Evolutionary conservation across 2,329 filamentous ascomycete genomes (phyloP).

Genomic region (Bipolaris victoriae): DNA sequence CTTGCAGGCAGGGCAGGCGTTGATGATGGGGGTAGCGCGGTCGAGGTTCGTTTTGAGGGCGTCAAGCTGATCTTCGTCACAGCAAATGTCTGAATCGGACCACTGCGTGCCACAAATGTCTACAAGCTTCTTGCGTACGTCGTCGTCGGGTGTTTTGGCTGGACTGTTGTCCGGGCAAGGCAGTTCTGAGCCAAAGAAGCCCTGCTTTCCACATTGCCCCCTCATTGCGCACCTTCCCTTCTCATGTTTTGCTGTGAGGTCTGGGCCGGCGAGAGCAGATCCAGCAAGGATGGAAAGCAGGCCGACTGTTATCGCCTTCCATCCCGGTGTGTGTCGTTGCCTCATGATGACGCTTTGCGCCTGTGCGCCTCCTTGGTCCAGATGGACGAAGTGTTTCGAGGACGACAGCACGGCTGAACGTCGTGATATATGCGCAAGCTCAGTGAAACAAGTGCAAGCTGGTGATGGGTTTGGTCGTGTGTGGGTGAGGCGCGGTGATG

Average conservation of each 20-base stretch:
- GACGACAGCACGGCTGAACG: neutral
- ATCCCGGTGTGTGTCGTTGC: constrained; percentile 32
- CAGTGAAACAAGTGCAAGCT: neutral
- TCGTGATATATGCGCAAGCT: neutral
- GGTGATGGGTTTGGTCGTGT: constrained; percentile 3
- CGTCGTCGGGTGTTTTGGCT: constrained; percentile 74
- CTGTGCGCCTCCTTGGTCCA: constrained; percentile 14
- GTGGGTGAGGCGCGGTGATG: constrained; percentile 15
- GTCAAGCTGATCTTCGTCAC: constrained; percentile 78
- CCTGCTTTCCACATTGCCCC: constrained; percentile 88
- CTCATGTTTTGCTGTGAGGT: constrained; percentile 69
- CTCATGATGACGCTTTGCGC: constrained; percentile 25
- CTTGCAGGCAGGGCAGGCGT: constrained; percentile 94
- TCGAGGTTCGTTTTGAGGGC: constrained; percentile 83
- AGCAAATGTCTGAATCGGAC: constrained; percentile 84
- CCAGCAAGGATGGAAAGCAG: constrained; percentile 38
- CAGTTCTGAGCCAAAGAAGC: constrained; percentile 85
- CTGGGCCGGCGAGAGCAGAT: constrained; percentile 39
- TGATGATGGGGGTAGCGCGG: constrained; percentile 85
- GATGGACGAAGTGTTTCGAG: neutral
- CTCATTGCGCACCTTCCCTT: constrained; percentile 87
- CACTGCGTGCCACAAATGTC: constrained; percentile 87
- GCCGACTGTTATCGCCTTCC: constrained; percentile 34
- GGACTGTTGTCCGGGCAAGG: constrained; percentile 91
- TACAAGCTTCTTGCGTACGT: constrained; percentile 77